phyloP scores from a whole-genome alignment of 169 alveolate genomes.

The Cyclospora cayetanensis region DNA sequence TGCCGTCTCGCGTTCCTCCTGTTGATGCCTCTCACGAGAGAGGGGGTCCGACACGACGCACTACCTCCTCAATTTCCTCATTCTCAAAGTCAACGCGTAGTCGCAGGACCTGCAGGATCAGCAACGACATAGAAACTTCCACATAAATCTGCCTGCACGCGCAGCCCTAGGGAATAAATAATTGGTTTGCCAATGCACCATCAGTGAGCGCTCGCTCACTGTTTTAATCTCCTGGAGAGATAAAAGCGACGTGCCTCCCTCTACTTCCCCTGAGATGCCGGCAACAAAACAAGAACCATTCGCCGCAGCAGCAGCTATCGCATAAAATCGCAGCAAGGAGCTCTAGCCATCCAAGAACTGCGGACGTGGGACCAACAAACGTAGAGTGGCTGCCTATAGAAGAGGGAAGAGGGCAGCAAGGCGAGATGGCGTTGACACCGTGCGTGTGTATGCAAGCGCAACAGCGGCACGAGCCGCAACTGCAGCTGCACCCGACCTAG shows the following conservation, averaged over 20 bases:
- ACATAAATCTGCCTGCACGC: not conserved
- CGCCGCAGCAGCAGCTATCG: not conserved
- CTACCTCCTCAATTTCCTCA: not conserved
- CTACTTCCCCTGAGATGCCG: not conserved
- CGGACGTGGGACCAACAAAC: no score
- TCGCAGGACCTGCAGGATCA: conserved; percentile 17
- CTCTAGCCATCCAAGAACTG: no score
- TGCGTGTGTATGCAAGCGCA: no score
- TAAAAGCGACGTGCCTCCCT: not conserved
- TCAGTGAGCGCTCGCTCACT: not conserved
- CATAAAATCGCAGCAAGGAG: no score
- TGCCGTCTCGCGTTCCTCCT: not conserved
- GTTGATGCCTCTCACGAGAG: not conserved
- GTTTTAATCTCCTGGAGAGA: conserved; percentile 3
- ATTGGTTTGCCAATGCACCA: not conserved
- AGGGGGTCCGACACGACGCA: not conserved
- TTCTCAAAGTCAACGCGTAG: not conserved
- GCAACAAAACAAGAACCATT: not conserved
- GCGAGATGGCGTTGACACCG: no score
- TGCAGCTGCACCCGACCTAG: conserved; percentile 2
- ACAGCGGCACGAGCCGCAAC: not conserved
- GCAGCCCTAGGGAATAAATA: not conserved
- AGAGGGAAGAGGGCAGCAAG: no score
- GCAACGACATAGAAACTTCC: not conserved
- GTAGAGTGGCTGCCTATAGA: no score